These are phyloP conservation scores for Setomelanomma holmii DNA, from an alignment of 2,329 filamentous ascomycete species.

Conservation along the genomic window DNA sequence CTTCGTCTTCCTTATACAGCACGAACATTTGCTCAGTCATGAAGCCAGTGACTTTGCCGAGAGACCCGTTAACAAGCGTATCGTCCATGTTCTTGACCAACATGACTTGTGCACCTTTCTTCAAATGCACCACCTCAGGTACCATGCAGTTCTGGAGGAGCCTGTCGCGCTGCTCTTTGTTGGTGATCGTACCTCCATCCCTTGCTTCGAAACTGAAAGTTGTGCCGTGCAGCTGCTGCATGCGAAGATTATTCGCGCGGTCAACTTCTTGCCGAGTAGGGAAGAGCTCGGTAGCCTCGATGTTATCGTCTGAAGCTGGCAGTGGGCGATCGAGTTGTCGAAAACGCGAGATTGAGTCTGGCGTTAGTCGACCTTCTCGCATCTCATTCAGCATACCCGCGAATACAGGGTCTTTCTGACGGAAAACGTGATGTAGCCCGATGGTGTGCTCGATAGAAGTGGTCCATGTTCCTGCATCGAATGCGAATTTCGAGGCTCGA, in stretches of 20 bases:
- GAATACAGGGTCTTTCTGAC: slow-evolving; percentile 89
- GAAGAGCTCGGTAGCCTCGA: slow-evolving; percentile 90
- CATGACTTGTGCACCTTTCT: slow-evolving; percentile 96
- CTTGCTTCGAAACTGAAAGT: slow-evolving; percentile 72
- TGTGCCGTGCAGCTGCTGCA: slow-evolving; percentile 74
- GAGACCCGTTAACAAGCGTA: slow-evolving; percentile 88
- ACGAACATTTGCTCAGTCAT: slow-evolving; percentile 73
- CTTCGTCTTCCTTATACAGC: slow-evolving; percentile 64
- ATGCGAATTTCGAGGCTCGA: slow-evolving; percentile 83
- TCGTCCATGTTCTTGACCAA: slow-evolving; percentile 99
- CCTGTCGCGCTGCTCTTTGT: slow-evolving; percentile 74
- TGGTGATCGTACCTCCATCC: slow-evolving; percentile 74
- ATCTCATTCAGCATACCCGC: slow-evolving; percentile 98
- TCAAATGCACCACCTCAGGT: slow-evolving; percentile 78
- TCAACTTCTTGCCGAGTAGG: slow-evolving; percentile 92
- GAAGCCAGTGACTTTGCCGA: slow-evolving; percentile 85
- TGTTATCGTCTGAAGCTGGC: slow-evolving; percentile 70
- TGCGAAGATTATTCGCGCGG: slow-evolving; percentile 76
- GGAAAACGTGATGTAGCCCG: slow-evolving; percentile 92
- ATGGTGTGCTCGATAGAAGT: slow-evolving; percentile 96
- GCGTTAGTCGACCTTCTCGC: slow-evolving; percentile 82
- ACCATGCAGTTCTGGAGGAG: slow-evolving; percentile 92
- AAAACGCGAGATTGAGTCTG: slow-evolving; percentile 80
- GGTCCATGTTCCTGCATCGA: slow-evolving; percentile 89
- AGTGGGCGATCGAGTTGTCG: slow-evolving; percentile 71